Evolutionary conservation across 352 stramenopile species (phyloP).

Genomic region (Phytophthora cryptogea): DNA sequence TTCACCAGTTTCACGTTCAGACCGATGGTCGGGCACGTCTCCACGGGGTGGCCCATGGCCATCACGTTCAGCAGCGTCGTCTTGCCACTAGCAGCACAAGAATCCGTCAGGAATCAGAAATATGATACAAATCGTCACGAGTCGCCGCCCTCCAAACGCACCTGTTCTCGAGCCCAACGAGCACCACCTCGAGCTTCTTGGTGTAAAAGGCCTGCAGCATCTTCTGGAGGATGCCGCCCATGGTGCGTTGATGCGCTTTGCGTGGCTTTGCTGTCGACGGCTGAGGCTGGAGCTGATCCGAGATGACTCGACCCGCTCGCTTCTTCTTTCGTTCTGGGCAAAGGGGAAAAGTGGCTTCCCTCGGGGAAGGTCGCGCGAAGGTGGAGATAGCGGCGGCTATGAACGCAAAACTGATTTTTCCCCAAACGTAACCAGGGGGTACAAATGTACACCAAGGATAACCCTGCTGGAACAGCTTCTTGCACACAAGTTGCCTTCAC

Average conservation of each 20-base stretch:
- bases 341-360: slow-evolving; percentile 18
- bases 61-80: slow-evolving; percentile 97
- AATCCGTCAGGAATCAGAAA: slow-evolving; percentile 15
- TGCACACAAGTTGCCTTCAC: no score
- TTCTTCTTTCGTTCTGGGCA: slow-evolving; percentile 32
- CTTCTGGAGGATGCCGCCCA: slow-evolving; percentile 94
- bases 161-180: slow-evolving; percentile 97
- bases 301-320: slow-evolving; percentile 28
- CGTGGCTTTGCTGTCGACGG: slow-evolving; percentile 2
- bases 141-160: slow-evolving; percentile 29
- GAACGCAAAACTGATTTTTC: slow-evolving; percentile 1
- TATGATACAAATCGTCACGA: background rate
- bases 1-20: slow-evolving; percentile 98
- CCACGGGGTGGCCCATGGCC: slow-evolving; percentile 94
- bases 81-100: slow-evolving; percentile 84
- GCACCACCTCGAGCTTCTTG: slow-evolving; percentile 96
- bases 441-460: no score
- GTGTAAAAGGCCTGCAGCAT: slow-evolving; percentile 97
- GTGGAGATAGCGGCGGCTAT: background rate
- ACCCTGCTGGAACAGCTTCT: no score
- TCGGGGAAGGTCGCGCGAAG: background rate
- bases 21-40: slow-evolving; percentile 97
- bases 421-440: no score
- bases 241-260: slow-evolving; percentile 35
- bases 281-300: slow-evolving; percentile 14